phyloP scores from a whole-genome alignment of 208 protist genomes.

The Spongospora subterranea region DNA sequence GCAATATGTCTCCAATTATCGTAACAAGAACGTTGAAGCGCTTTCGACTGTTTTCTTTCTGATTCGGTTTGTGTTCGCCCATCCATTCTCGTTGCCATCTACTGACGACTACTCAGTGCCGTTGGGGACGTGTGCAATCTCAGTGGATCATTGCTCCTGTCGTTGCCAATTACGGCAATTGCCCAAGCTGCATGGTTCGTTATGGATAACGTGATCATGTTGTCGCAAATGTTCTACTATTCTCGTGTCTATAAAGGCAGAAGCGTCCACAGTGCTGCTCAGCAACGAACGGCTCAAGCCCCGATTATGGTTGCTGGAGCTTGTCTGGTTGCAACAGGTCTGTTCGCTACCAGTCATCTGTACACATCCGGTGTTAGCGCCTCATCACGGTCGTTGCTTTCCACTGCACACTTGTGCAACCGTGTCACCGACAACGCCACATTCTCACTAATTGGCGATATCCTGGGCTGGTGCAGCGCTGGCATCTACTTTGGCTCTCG shows the following conservation, averaged over 20 bases:
- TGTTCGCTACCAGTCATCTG: not conserved
- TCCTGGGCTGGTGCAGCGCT: not conserved
- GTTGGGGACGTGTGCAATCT: not conserved
- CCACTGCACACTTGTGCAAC: not conserved
- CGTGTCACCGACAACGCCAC: too few species aligned
- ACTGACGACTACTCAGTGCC: not conserved
- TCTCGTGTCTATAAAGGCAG: not conserved
- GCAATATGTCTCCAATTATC: constrained; percentile 4
- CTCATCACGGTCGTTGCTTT: constrained; percentile 20
- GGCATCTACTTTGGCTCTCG: not conserved
- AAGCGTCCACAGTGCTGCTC: not conserved
- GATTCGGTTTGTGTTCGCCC: not conserved
- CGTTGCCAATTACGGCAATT: not conserved
- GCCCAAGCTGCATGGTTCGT: not conserved
- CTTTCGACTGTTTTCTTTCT: not conserved
- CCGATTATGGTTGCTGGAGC: not conserved
- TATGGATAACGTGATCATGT: constrained; percentile 24
- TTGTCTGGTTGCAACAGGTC: not conserved
- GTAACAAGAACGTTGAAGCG: constrained; percentile 6
- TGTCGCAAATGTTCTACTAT: constrained; percentile 34
- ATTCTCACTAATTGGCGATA: not conserved
- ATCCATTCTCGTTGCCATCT: not conserved
- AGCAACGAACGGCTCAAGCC: not conserved
- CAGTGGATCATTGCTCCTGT: not conserved
- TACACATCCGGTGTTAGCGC: not conserved